Base-by-base conservation (phyloP, 1,284 basidiomycete species). In the Wallemia mellicola region DNA sequence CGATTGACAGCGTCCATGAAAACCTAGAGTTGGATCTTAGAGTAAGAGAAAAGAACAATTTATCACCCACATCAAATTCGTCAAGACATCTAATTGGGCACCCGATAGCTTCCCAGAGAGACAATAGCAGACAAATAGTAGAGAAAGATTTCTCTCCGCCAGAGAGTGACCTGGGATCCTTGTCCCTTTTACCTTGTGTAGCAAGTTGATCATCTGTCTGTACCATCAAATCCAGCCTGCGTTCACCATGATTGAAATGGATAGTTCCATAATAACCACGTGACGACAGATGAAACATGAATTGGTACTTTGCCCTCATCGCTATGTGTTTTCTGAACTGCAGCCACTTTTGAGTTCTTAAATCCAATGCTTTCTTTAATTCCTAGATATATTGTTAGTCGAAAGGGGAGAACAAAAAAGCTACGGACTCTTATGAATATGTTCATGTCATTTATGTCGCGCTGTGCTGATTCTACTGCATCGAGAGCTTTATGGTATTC, bases 131-230 rank as follows among this genome's bases (percentile, higher is more conserved):
- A 64, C 87, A 92, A 63, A 96, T 88, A 0, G 94, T 98, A 3
- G 88, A 86, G 72, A 94, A 99, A 2, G 87, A 92, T 68, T 95
- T 92, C 71, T 98, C 92, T 54, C 92, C 91, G 58, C 91, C 91
- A 0, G 73, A 74, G 32, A 98, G 76, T 27, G 83, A 80, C 54
- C 79, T 78, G 2, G 85, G 80, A 66, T 86, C 32, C 54, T 38
- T 38, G 14, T 48, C 62, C 59, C 24, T 61, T 61, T 9, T 62
- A 57, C 54, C 58, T 61, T 48, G 59, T 58, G 58, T 59, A 56
- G 59, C 61, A 59, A 60, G 63, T 61, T 27, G 57, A 27, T 62
- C 54, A 24, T 66, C 61, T 22, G 67, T 67, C 59, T 67, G 66
- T 15, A 67, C 61, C 64, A 79, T 80, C 58, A 94, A 74, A 59